phyloP scores from a whole-genome alignment of 2,329 filamentous ascomycete species.

The Diaporthe sp. region DNA sequence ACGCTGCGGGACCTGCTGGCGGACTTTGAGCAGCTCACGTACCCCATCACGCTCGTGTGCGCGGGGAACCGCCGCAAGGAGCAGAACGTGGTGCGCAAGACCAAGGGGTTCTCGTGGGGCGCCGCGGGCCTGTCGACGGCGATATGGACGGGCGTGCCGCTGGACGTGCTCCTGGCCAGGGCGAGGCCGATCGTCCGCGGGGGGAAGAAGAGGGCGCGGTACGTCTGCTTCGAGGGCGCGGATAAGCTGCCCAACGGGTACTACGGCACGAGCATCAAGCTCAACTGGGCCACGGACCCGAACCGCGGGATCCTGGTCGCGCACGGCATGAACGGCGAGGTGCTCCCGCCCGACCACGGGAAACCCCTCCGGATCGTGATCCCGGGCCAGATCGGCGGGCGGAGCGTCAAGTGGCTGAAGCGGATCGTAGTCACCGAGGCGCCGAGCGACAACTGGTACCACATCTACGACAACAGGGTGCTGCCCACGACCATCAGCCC shows the following conservation, averaged over 20 bases:
- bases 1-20: conserved; percentile 79
- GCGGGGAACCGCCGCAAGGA: conserved; percentile 94
- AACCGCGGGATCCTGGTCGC: conserved; percentile 89
- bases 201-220: conserved; percentile 78
- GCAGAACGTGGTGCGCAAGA: conserved; percentile 90
- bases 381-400: conserved; percentile 90
- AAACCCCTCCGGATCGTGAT: conserved; percentile 86
- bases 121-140: conserved; percentile 88
- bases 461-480: conserved; percentile 93
- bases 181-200: conserved; percentile 54
- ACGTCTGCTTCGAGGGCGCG: conserved; percentile 92
- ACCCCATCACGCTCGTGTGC: conserved; percentile 90
- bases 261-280: conserved; percentile 89
- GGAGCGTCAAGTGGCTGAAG: conserved; percentile 94
- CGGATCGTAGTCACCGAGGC: conserved; percentile 80
- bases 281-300: conserved; percentile 88
- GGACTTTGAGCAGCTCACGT: conserved; percentile 84
- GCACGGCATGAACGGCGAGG: conserved; percentile 90
- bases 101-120: conserved; percentile 96
- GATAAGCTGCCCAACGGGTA: conserved; percentile 89
- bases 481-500: conserved; percentile 88
- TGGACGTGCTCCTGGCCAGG: conserved; percentile 77
- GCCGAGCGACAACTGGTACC: conserved; percentile 94
- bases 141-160: conserved; percentile 85
- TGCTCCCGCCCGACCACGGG: conserved; percentile 85